Conservation (phyloP, 2,329 filamentous ascomycete genomes). For the Epicoccum nigrum region DNA sequence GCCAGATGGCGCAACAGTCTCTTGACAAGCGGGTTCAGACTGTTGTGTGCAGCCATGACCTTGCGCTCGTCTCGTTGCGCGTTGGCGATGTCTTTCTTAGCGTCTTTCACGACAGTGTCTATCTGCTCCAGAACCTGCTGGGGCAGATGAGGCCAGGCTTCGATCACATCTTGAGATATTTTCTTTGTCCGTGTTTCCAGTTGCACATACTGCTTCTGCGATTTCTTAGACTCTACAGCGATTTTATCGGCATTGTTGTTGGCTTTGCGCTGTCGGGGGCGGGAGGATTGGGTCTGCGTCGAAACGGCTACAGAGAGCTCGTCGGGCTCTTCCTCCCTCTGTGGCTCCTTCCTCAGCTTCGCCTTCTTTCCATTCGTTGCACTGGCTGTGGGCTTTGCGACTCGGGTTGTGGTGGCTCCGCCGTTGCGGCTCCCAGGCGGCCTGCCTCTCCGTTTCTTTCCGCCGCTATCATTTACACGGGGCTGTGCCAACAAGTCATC, state of each 20-base stretch:
- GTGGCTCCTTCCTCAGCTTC: conserved; percentile 18
- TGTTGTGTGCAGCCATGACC: conserved; percentile 61
- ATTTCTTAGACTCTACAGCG: conserved; percentile 21
- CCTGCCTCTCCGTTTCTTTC: conserved; percentile 32
- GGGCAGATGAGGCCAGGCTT: conserved; percentile 62
- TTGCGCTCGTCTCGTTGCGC: conserved; percentile 56
- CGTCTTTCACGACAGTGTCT: conserved; percentile 62
- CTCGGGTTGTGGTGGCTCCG: conserved; percentile 18
- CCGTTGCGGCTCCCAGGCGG: conserved; percentile 34
- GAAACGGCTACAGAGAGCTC: conserved; percentile 4
- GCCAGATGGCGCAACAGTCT: conserved; percentile 64
- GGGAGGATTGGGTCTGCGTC: neutral
- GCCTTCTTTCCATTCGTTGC: conserved; percentile 23
- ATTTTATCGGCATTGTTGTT: conserved; percentile 26
- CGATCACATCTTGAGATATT: conserved; percentile 46
- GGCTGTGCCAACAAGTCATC: conserved; percentile 32
- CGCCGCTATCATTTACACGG: conserved; percentile 20
- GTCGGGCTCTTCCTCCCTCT: conserved; percentile 13
- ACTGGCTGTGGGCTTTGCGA: conserved; percentile 16
- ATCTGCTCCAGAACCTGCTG: conserved; percentile 62
- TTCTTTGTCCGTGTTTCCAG: conserved; percentile 44
- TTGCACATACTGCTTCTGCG: conserved; percentile 37
- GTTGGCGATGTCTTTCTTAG: conserved; percentile 67
- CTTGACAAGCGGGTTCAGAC: conserved; percentile 61
- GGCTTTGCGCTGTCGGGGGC: conserved; percentile 30